A percentile compares a stretch with the other conserved stretches of the same genome.
These are phyloP conservation scores for Coemansia sp. DNA, from an alignment of 192 early-diverging fungal genomes.

Conservation along the genomic window DNA sequence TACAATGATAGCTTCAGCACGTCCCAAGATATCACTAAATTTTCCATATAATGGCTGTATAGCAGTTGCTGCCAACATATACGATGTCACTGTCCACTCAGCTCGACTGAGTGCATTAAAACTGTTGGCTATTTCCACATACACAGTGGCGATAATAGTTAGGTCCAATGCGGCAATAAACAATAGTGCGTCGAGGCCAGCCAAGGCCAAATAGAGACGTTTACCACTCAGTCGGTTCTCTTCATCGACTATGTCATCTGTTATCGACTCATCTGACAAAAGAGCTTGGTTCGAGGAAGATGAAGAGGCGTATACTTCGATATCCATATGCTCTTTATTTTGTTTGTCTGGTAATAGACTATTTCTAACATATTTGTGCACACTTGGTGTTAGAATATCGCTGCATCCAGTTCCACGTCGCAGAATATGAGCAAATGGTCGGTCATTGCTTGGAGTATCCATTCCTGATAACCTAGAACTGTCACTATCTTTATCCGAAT, in stretches of 20 bases:
- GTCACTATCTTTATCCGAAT: background rate
- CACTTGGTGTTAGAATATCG: background rate
- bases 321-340: background rate
- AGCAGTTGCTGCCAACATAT: constrained; percentile 67
- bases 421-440: constrained; percentile 7
- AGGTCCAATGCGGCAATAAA: constrained; percentile 83
- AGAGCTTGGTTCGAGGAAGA: background rate
- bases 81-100: constrained; percentile 83
- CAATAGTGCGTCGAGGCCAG: constrained; percentile 62
- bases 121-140: constrained; percentile 74
- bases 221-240: background rate
- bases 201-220: constrained; percentile 49
- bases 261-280: background rate
- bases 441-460: background rate
- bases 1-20: constrained; percentile 75
- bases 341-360: background rate
- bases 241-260: background rate
- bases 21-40: constrained; percentile 91
- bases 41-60: constrained; percentile 75
- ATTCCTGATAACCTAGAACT: background rate
- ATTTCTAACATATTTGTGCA: background rate
- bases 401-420: constrained; percentile 7
- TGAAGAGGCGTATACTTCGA: background rate
- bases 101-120: constrained; percentile 71
- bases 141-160: constrained; percentile 83